Evolutionary conservation across 2,329 filamentous ascomycete genomes (phyloP).

Genomic region (Acarospora socialis): DNA sequence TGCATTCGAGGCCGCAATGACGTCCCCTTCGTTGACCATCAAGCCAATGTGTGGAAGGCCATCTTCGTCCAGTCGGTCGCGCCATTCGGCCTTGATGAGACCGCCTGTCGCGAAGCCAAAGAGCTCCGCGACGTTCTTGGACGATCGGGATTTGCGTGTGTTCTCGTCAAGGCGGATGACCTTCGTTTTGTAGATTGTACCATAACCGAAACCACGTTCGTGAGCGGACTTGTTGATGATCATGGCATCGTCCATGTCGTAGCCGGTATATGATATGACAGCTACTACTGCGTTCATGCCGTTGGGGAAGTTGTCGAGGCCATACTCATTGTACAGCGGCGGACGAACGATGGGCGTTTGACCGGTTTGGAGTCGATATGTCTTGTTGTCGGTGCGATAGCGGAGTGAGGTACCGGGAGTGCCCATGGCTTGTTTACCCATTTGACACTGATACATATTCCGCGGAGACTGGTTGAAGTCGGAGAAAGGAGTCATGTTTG

Average conservation of each 20-base stretch:
- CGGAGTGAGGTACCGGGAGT: slow-evolving; percentile 74
- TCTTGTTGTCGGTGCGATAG: slow-evolving; percentile 93
- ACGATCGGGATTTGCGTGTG: slow-evolving; percentile 46
- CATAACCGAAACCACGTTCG: slow-evolving; percentile 88
- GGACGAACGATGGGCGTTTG: slow-evolving; percentile 89
- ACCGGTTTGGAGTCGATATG: slow-evolving; percentile 85
- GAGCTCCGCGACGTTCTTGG: slow-evolving; percentile 59
- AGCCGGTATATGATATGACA: slow-evolving; percentile 96
- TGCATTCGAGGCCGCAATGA: slow-evolving; percentile 78
- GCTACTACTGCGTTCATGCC: slow-evolving; percentile 91
- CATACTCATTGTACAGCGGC: slow-evolving; percentile 88
- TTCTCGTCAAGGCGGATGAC: slow-evolving; percentile 77
- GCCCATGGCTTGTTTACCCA: slow-evolving; percentile 99
- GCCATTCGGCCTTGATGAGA: slow-evolving; percentile 54
- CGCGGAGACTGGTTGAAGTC: slow-evolving; percentile 96
- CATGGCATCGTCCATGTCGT: slow-evolving; percentile 99
- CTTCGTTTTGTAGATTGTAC: slow-evolving; percentile 96
- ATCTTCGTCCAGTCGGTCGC: slow-evolving; percentile 67
- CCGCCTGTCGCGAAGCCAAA: slow-evolving; percentile 82
- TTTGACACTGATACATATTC: slow-evolving; percentile 99
- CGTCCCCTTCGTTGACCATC: slow-evolving; percentile 63
- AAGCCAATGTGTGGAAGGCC: slow-evolving; percentile 72
- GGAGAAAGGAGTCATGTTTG: slow-evolving; percentile 97
- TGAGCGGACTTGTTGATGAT: slow-evolving; percentile 96
- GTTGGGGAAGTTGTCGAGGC: slow-evolving; percentile 95